Evolutionary conservation across 2,329 filamentous ascomycete genomes (phyloP), one percentile per base, ranked within the genome.

Genomic region (Bipolaris zeicola): DNA sequence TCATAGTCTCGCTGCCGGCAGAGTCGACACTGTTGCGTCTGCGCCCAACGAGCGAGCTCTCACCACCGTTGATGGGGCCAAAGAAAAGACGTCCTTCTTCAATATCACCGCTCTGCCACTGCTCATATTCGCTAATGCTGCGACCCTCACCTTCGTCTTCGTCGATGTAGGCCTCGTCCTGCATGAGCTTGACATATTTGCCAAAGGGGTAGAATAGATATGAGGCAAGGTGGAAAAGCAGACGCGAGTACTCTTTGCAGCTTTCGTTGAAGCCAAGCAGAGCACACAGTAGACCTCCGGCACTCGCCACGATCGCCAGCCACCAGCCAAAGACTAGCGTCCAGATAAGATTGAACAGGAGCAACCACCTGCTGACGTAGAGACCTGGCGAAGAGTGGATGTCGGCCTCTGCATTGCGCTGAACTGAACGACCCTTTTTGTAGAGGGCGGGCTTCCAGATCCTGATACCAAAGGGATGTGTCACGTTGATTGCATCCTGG

Each of bases 361-460:
- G 83, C 39, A 99, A 81, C 87, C 93, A 93, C 57, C 79, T 86
- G 77, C 87, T 94, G 61, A 98, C 94, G 66, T 87, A 88, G 16
- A 91, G 90, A 20, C 95, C 95, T 0, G 95, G 95, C 1, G 91
- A 88, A 3, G 94, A 98, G 79, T 99, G 95, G 57, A 99, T 98
- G 75, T 99, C 95, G 13, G 90, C 93, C 78, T 98, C 94, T 5
- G 95, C 95, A 44, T 89, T 96, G 77, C 96, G 95, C 75, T 98
- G 92, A 36, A 99, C 96, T 1, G 95, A 99, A 54, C 95, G 88
- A 68, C 90, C 89, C 77, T 99, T 99, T 79, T 99, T 99, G 84
- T 99, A 99, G 61, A 99, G 77, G 1, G 95, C 96, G 41, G 95
- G 95, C 77, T 99, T 99, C 95, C 95, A 99, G 62, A 99, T 91